These are phyloP conservation scores for Amauroascus verrucosus DNA, from an alignment of 2,329 filamentous ascomycete species.

Conservation along the genomic window DNA sequence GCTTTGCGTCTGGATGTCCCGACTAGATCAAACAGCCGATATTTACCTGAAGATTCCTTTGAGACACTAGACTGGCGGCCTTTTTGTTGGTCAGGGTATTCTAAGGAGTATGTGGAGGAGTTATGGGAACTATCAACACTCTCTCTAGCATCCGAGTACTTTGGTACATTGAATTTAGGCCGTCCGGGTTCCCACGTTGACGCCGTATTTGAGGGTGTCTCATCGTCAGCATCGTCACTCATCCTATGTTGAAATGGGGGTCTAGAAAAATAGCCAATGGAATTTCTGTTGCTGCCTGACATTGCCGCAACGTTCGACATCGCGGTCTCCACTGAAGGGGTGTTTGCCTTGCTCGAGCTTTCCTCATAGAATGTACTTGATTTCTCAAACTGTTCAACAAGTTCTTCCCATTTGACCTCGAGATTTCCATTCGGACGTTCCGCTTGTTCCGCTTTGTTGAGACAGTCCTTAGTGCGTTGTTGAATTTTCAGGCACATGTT, in stretches of 20 bases:
- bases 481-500: conserved; percentile 34
- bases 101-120: conserved; percentile 38
- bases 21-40: conserved; percentile 37
- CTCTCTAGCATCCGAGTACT: conserved; percentile 33
- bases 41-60: conserved; percentile 33
- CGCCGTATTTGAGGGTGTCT: conserved; percentile 37
- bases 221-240: conserved; percentile 32
- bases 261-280: conserved; percentile 33
- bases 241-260: conserved; percentile 31
- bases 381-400: conserved; percentile 40
- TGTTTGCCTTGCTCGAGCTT: conserved; percentile 29
- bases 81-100: conserved; percentile 30
- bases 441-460: conserved; percentile 39
- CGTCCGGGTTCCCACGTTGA: conserved; percentile 36
- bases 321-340: conserved; percentile 28
- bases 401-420: conserved; percentile 41
- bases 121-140: conserved; percentile 39
- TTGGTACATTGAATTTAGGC: conserved; percentile 33
- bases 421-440: conserved; percentile 39
- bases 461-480: conserved; percentile 37
- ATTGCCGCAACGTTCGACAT: conserved; percentile 23
- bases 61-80: conserved; percentile 31
- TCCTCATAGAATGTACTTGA: conserved; percentile 35
- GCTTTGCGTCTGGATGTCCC: conserved; percentile 14
- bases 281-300: conserved; percentile 31